Evolutionary conservation across 139 green algal genomes (phyloP).

Genomic region (Eudorina sp.): DNA sequence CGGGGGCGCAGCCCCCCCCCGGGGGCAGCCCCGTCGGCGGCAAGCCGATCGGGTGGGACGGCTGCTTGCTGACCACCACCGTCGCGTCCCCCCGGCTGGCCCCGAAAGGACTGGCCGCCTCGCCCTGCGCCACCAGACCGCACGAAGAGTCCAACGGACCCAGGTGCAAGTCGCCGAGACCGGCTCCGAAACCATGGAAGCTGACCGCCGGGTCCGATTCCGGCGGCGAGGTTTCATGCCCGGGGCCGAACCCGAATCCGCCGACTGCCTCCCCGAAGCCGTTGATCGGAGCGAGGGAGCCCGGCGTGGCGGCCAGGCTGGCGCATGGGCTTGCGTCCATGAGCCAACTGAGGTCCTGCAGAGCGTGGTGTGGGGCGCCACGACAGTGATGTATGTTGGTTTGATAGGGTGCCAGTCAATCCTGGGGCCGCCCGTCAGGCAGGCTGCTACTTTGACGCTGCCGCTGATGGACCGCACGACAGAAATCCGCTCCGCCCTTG

Average conservation of each 20-base stretch:
- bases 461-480: too few relatives aligned
- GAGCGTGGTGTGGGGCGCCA: too few relatives aligned
- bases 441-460: too few relatives aligned
- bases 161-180: neutral
- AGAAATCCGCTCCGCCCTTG: too few relatives aligned
- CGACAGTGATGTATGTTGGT: neutral
- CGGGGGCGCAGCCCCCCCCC: neutral
- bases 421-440: too few relatives aligned
- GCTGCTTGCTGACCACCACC: conserved; percentile 3
- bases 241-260: neutral
- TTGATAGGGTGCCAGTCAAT: too few relatives aligned
- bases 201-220: neutral
- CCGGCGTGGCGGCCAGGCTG: neutral
- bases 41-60: neutral
- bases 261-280: neutral
- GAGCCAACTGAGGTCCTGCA: conserved; percentile 40
- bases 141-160: too few relatives aligned
- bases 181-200: conserved; percentile 3
- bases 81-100: neutral
- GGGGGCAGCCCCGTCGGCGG: neutral
- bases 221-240: neutral
- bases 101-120: neutral
- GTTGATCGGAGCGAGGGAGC: neutral
- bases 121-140: too few relatives aligned
- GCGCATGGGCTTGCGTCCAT: conserved; percentile 10